Evolutionary conservation across 129 eudicot genomes (phyloP).

Genomic region (Arctium lappa): DNA sequence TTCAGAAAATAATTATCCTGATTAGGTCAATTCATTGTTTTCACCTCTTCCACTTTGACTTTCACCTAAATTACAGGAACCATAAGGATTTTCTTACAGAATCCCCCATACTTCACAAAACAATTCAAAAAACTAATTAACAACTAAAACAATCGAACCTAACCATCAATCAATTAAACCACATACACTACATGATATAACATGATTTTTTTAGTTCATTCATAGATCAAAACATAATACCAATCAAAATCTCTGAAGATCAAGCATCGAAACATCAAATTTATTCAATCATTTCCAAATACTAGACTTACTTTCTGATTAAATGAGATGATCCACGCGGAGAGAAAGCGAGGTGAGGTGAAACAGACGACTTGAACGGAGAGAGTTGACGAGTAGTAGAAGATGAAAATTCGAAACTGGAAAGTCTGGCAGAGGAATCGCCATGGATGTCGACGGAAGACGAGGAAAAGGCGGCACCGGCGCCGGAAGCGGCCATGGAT

Average conservation of each 20-base stretch:
- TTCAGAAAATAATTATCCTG: not conserved
- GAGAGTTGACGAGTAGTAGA: slow-evolving; percentile 18
- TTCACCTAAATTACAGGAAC: not conserved
- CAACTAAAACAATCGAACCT: not conserved
- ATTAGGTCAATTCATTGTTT: slow-evolving; percentile 16
- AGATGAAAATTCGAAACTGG: slow-evolving; percentile 8
- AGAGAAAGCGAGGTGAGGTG: slow-evolving; percentile 18
- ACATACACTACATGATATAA: not conserved
- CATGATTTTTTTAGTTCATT: not conserved
- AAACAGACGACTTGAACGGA: slow-evolving; percentile 15
- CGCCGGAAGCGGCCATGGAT: slow-evolving; percentile 21
- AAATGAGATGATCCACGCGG: slow-evolving; percentile 17
- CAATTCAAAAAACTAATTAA: not conserved
- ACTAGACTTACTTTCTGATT: slow-evolving; percentile 19
- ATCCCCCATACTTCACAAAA: not conserved
- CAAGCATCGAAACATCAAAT: not conserved
- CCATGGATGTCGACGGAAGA: slow-evolving; percentile 1
- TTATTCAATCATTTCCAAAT: not conserved
- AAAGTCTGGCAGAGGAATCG: slow-evolving; percentile 2
- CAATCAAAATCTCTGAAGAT: slow-evolving; percentile 5
- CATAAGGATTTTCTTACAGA: not conserved
- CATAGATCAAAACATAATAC: slow-evolving; percentile 1
- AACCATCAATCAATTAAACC: not conserved
- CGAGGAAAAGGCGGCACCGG: slow-evolving; percentile 15
- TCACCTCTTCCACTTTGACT: slow-evolving; percentile 22